These are phyloP conservation scores for Athelia sp. DNA, from an alignment of 1,284 basidiomycete species.

Conservation along the genomic window DNA sequence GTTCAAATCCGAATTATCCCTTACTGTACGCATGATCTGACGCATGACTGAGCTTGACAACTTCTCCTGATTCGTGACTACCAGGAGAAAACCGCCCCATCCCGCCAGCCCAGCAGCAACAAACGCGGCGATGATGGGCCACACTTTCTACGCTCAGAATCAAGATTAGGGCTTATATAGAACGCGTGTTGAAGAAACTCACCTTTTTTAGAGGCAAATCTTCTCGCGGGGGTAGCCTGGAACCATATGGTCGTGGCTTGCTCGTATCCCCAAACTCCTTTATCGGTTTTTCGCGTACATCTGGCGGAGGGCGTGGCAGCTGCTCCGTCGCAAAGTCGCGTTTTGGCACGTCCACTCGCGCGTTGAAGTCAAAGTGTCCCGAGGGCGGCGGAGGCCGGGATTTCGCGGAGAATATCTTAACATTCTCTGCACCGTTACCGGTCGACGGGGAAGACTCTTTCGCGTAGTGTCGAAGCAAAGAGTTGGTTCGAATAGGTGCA, in stretches of 20 bases:
- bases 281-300: background rate
- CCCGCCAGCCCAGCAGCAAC: conserved; percentile 48
- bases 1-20: conserved; percentile 42
- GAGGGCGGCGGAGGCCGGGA: too few species aligned
- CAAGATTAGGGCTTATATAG: background rate
- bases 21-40: conserved; percentile 55
- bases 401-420: too few species aligned
- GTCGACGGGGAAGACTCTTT: too few species aligned
- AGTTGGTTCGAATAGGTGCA: too few species aligned
- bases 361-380: too few species aligned
- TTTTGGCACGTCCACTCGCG: too few species aligned
- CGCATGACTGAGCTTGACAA: conserved; percentile 71
- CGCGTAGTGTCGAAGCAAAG: too few species aligned
- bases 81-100: conserved; percentile 65
- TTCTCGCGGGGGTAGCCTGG: background rate
- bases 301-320: background rate
- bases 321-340: background rate
- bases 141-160: conserved; percentile 33
- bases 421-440: too few species aligned
- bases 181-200: background rate
- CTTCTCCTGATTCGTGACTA: conserved; percentile 72
- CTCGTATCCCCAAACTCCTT: background rate
- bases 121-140: conserved; percentile 55
- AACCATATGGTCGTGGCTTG: background rate
- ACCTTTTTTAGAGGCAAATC: background rate